Evolutionary conservation across 495 filamentous ascomycete genomes (phyloP), one percentile per base, ranked within the genome.

Genomic region (Penicillium arizonense): DNA sequence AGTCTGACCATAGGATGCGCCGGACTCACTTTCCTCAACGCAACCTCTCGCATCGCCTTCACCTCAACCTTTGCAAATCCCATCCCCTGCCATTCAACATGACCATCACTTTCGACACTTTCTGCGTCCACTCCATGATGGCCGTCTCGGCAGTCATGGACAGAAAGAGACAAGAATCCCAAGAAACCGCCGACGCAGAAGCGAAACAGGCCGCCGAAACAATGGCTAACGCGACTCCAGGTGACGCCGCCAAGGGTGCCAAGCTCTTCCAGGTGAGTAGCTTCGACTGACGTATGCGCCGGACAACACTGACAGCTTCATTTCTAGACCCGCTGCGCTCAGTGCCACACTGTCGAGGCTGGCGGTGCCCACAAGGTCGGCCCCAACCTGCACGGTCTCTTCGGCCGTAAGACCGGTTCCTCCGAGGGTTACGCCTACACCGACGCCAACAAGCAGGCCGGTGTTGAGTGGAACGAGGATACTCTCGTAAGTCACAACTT

Each of bases 381-480:
- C 72, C 94, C 94, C 62, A 92, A 91, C 72, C 85, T 99, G 50
- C 86, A 93, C 86, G 94, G 94, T 74, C 88, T 99, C 43, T 97
- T 97, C 74, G 94, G 94, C 71, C 94, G 94, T 67, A 88, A 96
- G 83, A 89, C 89, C 49, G 94, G 94, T 62, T 79, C 84, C 62
- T 86, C 91, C 56, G 89, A 91, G 46, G 95, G 94, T 52, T 99
- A 88, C 85, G 80, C 89, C 65, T 99, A 97, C 85, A 97, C 93
- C 75, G 94, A 99, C 69, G 95, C 94, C 80, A 99, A 99, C 87
- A 96, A 96, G 88, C 77, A 88, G 67, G 96, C 96, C 81, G 91
- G 82, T 70, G 83, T 99, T 60, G 78, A 73, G 62, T 99, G 94
- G 94, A 79, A 89, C 58, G 86, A 96, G 75, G 75, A 83, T 58